A percentile compares a stretch with the other conserved stretches of the same genome.
Conservation (phyloP, 257 asterid genomes). For the Nicotiana paniculata region DNA sequence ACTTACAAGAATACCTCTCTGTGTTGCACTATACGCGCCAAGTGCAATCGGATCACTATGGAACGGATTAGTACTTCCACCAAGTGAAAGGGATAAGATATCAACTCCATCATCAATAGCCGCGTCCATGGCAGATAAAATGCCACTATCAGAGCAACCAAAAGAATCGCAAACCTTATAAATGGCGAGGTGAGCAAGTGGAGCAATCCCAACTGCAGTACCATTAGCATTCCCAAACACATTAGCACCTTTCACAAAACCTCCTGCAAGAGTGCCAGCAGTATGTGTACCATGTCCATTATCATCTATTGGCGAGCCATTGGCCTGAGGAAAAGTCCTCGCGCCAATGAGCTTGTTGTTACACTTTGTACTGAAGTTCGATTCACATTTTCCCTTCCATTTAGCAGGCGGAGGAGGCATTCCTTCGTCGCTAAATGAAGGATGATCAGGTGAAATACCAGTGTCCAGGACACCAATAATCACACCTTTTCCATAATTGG, state of each 20-base stretch:
- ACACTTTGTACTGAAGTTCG: neutral
- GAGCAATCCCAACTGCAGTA: conserved; percentile 30
- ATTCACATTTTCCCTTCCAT: conserved; percentile 28
- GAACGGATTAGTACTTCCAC: conserved; percentile 12
- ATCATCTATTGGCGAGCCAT: conserved; percentile 9
- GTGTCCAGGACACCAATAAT: conserved; percentile 27
- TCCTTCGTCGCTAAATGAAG: conserved; percentile 14
- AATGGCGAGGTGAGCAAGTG: conserved; percentile 26
- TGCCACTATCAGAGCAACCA: conserved; percentile 14
- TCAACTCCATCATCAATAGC: conserved; percentile 39
- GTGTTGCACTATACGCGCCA: conserved; percentile 25
- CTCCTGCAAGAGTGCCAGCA: conserved; percentile 23
- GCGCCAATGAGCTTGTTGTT: conserved; percentile 33
- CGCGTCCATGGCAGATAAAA: conserved; percentile 28
- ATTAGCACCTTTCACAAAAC: conserved; percentile 19
- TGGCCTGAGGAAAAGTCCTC: neutral
- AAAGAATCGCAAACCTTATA: conserved; percentile 15
- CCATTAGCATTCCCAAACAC: conserved; percentile 24
- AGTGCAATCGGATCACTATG: conserved; percentile 17
- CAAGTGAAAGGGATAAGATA: conserved; percentile 26
- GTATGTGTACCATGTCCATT: conserved; percentile 32
- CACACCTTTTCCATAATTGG: conserved; percentile 25
- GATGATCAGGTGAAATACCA: conserved; percentile 23
- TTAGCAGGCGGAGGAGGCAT: conserved; percentile 21
- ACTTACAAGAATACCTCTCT: conserved; percentile 28